Percentiles rank a stretch among this genome's conserved stretches.
phyloP scores from a whole-genome alignment of 192 early-diverging fungal species.

The Podila verticillata region DNA sequence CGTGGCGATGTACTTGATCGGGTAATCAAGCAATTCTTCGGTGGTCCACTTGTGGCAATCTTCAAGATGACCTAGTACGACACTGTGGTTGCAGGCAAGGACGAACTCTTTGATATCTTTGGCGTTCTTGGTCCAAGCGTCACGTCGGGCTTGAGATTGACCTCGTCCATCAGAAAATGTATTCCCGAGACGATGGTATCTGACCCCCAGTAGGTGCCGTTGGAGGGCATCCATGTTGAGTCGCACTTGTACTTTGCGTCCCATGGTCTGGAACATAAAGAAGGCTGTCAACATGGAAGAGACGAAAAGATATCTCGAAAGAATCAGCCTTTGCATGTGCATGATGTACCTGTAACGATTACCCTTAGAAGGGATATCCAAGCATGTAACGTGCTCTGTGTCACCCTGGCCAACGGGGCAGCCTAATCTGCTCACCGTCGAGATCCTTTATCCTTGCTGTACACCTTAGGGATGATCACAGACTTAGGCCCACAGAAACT shows the following conservation, averaged over 20 bases:
- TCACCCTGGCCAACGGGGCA: neutral
- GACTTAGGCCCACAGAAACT: neutral
- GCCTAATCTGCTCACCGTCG: neutral
- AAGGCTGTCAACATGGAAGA: neutral
- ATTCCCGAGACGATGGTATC: neutral
- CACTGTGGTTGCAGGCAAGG: neutral
- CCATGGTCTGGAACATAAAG: neutral
- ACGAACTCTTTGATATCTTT: neutral
- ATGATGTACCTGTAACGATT: neutral
- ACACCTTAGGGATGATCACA: neutral
- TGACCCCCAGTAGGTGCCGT: neutral
- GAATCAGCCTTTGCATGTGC: neutral
- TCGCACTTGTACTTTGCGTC: neutral
- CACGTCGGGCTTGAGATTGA: neutral
- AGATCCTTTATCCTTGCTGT: neutral
- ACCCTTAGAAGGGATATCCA: slow-evolving; percentile 11
- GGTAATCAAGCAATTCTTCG: neutral
- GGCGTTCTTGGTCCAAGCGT: neutral
- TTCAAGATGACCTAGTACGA: neutral
- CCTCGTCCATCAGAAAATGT: slow-evolving; percentile 3
- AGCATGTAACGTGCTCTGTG: neutral
- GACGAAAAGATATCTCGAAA: neutral
- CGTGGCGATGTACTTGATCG: neutral
- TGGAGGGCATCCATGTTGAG: neutral
- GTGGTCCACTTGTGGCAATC: neutral